Base-by-base conservation (phyloP, 805 yeast genomes). In the Hanseniaspora pseudoguilliermondii region DNA sequence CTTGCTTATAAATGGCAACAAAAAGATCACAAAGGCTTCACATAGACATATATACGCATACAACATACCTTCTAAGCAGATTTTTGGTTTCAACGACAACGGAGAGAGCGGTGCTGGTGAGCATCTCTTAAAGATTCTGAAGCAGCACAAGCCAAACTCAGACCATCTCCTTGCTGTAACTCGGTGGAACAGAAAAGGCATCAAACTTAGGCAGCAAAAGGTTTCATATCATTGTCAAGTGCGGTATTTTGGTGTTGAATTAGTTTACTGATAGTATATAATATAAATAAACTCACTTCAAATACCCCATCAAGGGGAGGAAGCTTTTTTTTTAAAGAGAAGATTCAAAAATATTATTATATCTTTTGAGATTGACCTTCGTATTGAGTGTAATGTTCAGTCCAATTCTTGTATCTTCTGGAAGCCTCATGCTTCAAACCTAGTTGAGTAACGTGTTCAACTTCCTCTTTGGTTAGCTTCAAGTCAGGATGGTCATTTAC, bases 41-140 rank as follows among this genome's bases (percentile, higher is more conserved):
- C 95, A 86, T 66, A 86, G 83, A 6, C 75, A 78, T 52, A 86
- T 86, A 73, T 73, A 76, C 49, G 95, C 95, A 0, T 85, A 54
- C 43, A 47, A 42, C 40, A 54, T 47, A 5, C 25, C 41, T 48
- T 3, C 38, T 13, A 35, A 27, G 3, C 29, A 54, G 25, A 21
- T 62, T 63, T 49, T 41, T 64, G 91, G 90, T 2, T 76, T 71
- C 57, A 67, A 74, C 49, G 95, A 86, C 65, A 73, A 81, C 63
- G 89, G 90, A 0, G 95, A 86, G 63, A 74, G 78, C 6, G 90
- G 89, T 1, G 84, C 90, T 0, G 95, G 93, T 0, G 64, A 72
- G 16, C 67, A 83, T 57, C 60, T 86, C 10, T 63, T 84, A 55
- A 77, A 79, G 11, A 63, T 84, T 3, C 59, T 85, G 20, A 79